These are phyloP conservation scores for Komagataella populi DNA, from an alignment of 805 yeast genomes.

Conservation along the genomic window DNA sequence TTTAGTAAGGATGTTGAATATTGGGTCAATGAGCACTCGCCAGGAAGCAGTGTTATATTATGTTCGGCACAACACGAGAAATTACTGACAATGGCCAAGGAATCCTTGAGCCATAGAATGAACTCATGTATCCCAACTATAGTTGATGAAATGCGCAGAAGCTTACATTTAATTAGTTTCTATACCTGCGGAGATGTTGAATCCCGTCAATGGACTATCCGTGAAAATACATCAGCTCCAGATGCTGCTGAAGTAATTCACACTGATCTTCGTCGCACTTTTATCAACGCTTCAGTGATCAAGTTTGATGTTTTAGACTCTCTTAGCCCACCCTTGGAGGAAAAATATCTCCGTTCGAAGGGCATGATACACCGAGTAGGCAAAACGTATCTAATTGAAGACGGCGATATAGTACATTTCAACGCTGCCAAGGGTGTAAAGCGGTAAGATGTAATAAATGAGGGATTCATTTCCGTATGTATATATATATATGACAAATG, in stretches of 20 bases:
- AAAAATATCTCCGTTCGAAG: slow-evolving; percentile 66
- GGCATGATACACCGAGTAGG: slow-evolving; percentile 90
- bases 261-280: slow-evolving; percentile 88
- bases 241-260: slow-evolving; percentile 89
- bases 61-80: slow-evolving; percentile 20
- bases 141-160: slow-evolving; percentile 74
- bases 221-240: slow-evolving; percentile 70
- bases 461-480: not conserved
- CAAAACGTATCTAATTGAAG: slow-evolving; percentile 89
- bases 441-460: not conserved
- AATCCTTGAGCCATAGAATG: slow-evolving; percentile 63
- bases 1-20: slow-evolving; percentile 66
- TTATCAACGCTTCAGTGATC: slow-evolving; percentile 86
- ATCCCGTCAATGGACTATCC: slow-evolving; percentile 96
- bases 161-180: slow-evolving; percentile 79
- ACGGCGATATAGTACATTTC: slow-evolving; percentile 85
- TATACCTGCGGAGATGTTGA: slow-evolving; percentile 95
- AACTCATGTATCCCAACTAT: slow-evolving; percentile 77
- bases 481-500: no score
- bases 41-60: slow-evolving; percentile 39
- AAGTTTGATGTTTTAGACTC: slow-evolving; percentile 72
- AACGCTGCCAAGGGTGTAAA: slow-evolving; percentile 59
- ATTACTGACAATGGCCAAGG: slow-evolving; percentile 29
- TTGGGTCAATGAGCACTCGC: slow-evolving; percentile 83
- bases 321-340: slow-evolving; percentile 49